These are phyloP conservation scores for Botrytis cinerea DNA, from an alignment of 2,329 filamentous ascomycete genomes.

Conservation along the genomic window DNA sequence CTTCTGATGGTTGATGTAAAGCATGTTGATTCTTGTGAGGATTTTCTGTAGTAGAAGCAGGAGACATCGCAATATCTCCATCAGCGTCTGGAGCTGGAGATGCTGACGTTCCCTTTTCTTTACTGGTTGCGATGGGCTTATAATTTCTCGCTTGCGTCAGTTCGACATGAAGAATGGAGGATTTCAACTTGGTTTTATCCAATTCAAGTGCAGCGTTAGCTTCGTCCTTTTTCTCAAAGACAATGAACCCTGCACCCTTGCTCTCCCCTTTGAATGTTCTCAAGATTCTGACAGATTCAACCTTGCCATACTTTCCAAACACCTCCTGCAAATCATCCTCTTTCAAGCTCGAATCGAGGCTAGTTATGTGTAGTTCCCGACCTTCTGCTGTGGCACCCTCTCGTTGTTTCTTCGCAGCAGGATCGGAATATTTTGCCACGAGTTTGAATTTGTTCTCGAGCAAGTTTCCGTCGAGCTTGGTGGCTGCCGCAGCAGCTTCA, in stretches of 20 bases:
- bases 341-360: slow-evolving; percentile 61
- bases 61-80: slow-evolving; percentile 40
- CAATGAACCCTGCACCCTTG: slow-evolving; percentile 78
- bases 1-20: slow-evolving; percentile 48
- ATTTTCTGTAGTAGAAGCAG: slow-evolving; percentile 31
- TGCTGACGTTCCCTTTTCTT: slow-evolving; percentile 41
- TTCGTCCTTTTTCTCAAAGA: slow-evolving; percentile 71
- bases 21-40: slow-evolving; percentile 31
- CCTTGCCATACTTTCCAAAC: slow-evolving; percentile 74
- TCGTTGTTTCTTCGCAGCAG: slow-evolving; percentile 73
- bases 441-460: slow-evolving; percentile 71
- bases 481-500: slow-evolving; percentile 69
- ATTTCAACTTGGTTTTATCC: slow-evolving; percentile 69
- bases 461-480: slow-evolving; percentile 68
- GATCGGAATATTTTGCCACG: slow-evolving; percentile 81
- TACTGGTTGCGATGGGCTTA: slow-evolving; percentile 55
- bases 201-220: slow-evolving; percentile 68
- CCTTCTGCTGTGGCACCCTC: slow-evolving; percentile 82
- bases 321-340: slow-evolving; percentile 70
- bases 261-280: slow-evolving; percentile 66
- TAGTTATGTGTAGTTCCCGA: slow-evolving; percentile 78
- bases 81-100: slow-evolving; percentile 41
- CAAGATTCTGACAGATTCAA: slow-evolving; percentile 72
- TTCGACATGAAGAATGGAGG: slow-evolving; percentile 67
- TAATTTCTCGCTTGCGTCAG: slow-evolving; percentile 58